A percentile compares a stretch with the other conserved stretches of the same genome.
phyloP scores from a whole-genome alignment of 768 basidiomycete species.

The Dentipellis sp. region DNA sequence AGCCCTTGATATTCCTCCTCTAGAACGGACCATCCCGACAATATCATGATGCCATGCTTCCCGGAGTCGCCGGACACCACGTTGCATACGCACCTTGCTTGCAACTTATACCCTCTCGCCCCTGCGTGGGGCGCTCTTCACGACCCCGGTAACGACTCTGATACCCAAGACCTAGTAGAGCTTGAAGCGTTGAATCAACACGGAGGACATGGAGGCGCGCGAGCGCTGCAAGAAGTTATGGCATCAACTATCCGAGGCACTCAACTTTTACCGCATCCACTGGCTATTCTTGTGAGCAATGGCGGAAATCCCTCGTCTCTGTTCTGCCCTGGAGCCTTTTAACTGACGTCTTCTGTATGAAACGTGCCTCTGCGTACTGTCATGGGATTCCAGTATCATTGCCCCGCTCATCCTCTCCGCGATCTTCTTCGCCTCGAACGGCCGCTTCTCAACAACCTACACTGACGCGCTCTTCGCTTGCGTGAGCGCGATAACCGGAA shows the following conservation, averaged over 20 bases:
- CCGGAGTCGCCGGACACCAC: too few relatives aligned
- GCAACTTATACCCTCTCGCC: too few relatives aligned
- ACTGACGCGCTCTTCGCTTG: conserved; percentile 31
- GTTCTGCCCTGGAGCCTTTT: background rate
- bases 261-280: conserved; percentile 28
- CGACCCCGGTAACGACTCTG: too few relatives aligned
- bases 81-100: too few relatives aligned
- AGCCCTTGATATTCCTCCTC: too few relatives aligned
- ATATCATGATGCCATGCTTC: too few relatives aligned
- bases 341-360: background rate
- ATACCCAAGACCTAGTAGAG: too few relatives aligned
- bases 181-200: too few relatives aligned
- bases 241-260: background rate
- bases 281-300: conserved; percentile 20
- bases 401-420: conserved; percentile 31
- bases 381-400: conserved; percentile 14
- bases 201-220: background rate
- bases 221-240: background rate
- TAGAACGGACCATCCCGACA: too few relatives aligned
- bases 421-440: conserved; percentile 38
- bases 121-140: too few relatives aligned
- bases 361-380: background rate
- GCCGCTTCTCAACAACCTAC: conserved; percentile 23
- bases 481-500: conserved; percentile 27
- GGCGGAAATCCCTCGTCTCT: background rate